phyloP scores from a whole-genome alignment of 2,329 filamentous ascomycete genomes.

The Nemania diffusa region DNA sequence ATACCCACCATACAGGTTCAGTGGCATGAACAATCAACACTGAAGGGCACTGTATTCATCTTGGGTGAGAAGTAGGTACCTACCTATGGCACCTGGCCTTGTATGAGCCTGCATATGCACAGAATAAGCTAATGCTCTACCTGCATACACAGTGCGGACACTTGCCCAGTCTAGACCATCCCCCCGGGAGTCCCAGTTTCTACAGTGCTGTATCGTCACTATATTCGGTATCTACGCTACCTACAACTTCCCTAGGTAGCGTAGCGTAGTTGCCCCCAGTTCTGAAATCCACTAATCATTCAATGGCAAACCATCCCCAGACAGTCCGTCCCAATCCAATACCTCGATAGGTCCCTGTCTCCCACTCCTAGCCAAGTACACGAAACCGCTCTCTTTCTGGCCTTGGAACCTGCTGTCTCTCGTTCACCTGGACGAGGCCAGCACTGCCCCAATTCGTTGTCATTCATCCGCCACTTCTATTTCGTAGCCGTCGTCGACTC shows the following conservation, averaged over 20 bases:
- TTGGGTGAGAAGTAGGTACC: neutral
- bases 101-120: conserved; percentile 5
- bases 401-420: conserved; percentile 26
- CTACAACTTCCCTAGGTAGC: neutral
- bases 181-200: conserved; percentile 10
- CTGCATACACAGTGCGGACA: conserved; percentile 12
- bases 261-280: neutral
- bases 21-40: neutral
- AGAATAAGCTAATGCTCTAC: conserved; percentile 17
- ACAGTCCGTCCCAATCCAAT: neutral
- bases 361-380: conserved; percentile 17
- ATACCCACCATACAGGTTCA: neutral
- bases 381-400: conserved; percentile 20
- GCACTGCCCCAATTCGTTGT: conserved; percentile 35
- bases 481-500: conserved; percentile 27
- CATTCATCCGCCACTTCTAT: conserved; percentile 25
- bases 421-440: conserved; percentile 26
- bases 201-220: neutral
- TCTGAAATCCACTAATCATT: conserved; percentile 10
- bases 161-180: conserved; percentile 2
- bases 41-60: neutral
- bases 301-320: conserved; percentile 5
- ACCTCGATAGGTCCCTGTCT: conserved; percentile 8
- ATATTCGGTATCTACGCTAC: neutral
- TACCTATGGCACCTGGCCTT: neutral